Base-by-base conservation (phyloP, 2,329 filamentous ascomycete species). In the Aspergillus tanneri region DNA sequence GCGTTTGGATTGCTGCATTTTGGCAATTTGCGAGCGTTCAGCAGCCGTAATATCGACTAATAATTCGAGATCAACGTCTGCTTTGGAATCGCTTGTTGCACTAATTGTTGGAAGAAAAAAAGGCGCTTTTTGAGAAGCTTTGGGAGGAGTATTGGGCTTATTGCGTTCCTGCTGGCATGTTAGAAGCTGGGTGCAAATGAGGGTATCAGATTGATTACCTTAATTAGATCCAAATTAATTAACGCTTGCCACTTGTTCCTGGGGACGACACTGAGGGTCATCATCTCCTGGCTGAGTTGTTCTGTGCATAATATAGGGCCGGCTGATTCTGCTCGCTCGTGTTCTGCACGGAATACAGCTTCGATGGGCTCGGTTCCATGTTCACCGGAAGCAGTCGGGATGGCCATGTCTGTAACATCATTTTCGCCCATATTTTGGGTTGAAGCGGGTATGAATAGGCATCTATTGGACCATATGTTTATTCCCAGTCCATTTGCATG, bases 391-490 rank as follows among this genome's bases (percentile, higher is more conserved):
- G 82, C 82, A 0, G 87, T 90, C 0, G 90, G 90, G 2, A 79
- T 80, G 4, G 78, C 72, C 14, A 90, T 79, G 10, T 82, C 73
- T 6, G 76, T 76, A 35, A 95, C 82, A 38, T 89, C 84, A 46
- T 82, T 79, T 55, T 95, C 89, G 3, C 87, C 85, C 49, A 99
- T 87, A 59, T 93, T 88, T 16, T 87, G 80, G 1, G 90, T 95
- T 0, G 91, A 86, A 0, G 96, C 84, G 59, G 96, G 90, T 47
- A 85, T 88, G 76, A 96, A 99, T 1, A 97, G 77, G 0, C 87
- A 86, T 63, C 88, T 88, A 71, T 99, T 99, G 18, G 89, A 96
- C 92, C 93, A 99, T 39, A 99, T 82, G 58, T 89, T 86, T n/a
- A 99, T 86, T 10, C 93, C 93, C 1, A 96, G 81, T 54, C 86